Percentiles rank a stretch among this genome's conserved stretches.
Evolutionary conservation across 805 yeast genomes (phyloP).

Genomic region (Saturnispora hagleri): DNA sequence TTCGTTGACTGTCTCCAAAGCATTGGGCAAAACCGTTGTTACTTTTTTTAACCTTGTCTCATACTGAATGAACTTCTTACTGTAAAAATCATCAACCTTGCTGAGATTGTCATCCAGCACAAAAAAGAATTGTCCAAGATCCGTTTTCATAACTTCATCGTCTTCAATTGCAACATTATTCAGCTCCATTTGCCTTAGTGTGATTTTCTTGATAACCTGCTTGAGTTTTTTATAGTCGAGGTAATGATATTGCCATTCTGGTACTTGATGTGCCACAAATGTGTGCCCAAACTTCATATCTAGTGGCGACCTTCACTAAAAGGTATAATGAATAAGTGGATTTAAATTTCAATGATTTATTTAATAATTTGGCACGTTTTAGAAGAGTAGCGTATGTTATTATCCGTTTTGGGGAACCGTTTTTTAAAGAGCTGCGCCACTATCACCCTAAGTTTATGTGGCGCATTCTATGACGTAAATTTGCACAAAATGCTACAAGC

Average conservation of each 20-base stretch:
- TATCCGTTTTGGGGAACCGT: background rate
- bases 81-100: slow-evolving; percentile 70
- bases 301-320: background rate
- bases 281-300: slow-evolving; percentile 77
- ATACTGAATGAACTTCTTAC: slow-evolving; percentile 64
- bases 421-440: background rate
- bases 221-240: slow-evolving; percentile 81
- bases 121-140: slow-evolving; percentile 60
- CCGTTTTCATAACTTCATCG: slow-evolving; percentile 35
- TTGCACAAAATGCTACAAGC: background rate
- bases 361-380: background rate
- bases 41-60: slow-evolving; percentile 53
- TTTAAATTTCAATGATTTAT: background rate
- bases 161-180: slow-evolving; percentile 25
- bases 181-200: slow-evolving; percentile 32
- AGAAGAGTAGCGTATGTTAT: background rate
- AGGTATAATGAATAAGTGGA: background rate
- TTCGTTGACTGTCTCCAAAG: slow-evolving; percentile 24
- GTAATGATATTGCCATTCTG: slow-evolving; percentile 82
- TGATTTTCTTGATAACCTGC: slow-evolving; percentile 63
- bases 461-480: background rate
- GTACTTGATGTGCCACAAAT: slow-evolving; percentile 75
- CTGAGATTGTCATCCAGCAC: slow-evolving; percentile 75
- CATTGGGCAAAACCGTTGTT: slow-evolving; percentile 28
- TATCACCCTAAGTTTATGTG: background rate